Percentiles rank a stretch among this genome's conserved stretches.
phyloP scores from a whole-genome alignment of 1,139 yeast species.

The Pneumocystis oryctolagi region DNA sequence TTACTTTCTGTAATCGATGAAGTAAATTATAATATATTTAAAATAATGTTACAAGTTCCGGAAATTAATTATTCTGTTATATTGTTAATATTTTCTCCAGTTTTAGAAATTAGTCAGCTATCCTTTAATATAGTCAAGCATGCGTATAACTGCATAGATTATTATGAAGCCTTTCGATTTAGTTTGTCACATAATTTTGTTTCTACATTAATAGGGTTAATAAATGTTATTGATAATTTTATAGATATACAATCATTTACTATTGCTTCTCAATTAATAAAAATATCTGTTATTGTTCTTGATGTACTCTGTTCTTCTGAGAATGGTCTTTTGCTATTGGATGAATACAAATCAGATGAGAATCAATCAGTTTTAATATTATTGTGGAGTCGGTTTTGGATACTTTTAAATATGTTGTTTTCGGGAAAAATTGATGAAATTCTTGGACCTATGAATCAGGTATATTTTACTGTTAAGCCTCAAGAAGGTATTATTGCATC shows the following conservation, averaged over 20 bases:
- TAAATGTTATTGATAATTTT: conserved; percentile 33
- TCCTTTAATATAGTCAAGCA: conserved; percentile 63
- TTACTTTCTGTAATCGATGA: conserved; percentile 33
- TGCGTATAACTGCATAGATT: conserved; percentile 59
- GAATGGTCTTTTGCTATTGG: conserved; percentile 3
- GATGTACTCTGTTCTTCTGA: conserved; percentile 2
- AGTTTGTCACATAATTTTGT: conserved; percentile 34
- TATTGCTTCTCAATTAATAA: conserved; percentile 9
- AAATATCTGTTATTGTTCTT: conserved; percentile 5
- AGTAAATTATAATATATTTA: conserved; percentile 24
- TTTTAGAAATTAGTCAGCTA: conserved; percentile 31
- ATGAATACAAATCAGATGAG: neutral
- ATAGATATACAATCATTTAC: conserved; percentile 15
- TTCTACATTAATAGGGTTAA: conserved; percentile 36
- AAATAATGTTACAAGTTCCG: conserved; percentile 27
- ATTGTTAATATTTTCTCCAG: conserved; percentile 18
- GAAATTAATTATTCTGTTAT: conserved; percentile 17
- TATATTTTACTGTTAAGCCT: conserved; percentile 88
- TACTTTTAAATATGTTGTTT: conserved; percentile 53
- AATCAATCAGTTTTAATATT: conserved; percentile 14
- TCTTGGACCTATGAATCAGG: conserved; percentile 93
- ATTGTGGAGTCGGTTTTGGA: conserved; percentile 63
- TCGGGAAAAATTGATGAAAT: conserved; percentile 97
- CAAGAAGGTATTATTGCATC: conserved; percentile 89
- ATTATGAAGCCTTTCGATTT: conserved; percentile 54